These are phyloP conservation scores for Papilionanthe hybrid DNA, from an alignment of 116 monocot species.

Conservation along the genomic window DNA sequence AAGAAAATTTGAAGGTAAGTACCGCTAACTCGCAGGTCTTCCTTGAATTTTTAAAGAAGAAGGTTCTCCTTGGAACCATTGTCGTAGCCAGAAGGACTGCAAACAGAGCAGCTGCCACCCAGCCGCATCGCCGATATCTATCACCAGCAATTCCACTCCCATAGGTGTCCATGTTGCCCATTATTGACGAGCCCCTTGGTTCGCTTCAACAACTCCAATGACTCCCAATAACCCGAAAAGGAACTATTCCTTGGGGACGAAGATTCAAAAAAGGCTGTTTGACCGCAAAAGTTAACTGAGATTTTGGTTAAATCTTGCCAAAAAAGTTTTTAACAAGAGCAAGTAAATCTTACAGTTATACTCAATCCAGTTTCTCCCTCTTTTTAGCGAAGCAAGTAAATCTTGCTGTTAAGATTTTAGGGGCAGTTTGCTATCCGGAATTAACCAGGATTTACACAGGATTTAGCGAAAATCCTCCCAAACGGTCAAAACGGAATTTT, in stretches of 20 bases:
- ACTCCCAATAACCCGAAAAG: neutral
- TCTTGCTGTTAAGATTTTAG: too few relatives aligned
- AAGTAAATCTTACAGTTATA: too few relatives aligned
- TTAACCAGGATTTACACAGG: too few relatives aligned
- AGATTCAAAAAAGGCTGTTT: neutral
- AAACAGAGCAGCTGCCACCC: slow-evolving; percentile 17
- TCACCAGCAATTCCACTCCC: neutral
- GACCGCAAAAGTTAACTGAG: too few relatives aligned
- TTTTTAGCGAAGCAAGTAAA: too few relatives aligned
- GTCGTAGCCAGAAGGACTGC: slow-evolving; percentile 26
- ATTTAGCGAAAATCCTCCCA: too few relatives aligned
- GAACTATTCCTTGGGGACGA: neutral
- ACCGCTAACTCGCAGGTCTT: slow-evolving; percentile 19
- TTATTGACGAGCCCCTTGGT: neutral
- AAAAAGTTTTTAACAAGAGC: too few relatives aligned
- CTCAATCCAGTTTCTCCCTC: too few relatives aligned
- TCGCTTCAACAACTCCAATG: neutral
- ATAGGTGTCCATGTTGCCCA: neutral
- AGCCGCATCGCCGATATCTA: slow-evolving; percentile 17
- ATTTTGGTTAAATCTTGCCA: too few relatives aligned
- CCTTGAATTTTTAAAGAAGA: slow-evolving; percentile 1
- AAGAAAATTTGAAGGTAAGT: neutral
- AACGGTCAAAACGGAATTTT: too few relatives aligned
- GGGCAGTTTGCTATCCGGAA: too few relatives aligned
- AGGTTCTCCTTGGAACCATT: slow-evolving; percentile 13